phyloP scores from a whole-genome alignment of 768 basidiomycete genomes.

The Suillus placidus region DNA sequence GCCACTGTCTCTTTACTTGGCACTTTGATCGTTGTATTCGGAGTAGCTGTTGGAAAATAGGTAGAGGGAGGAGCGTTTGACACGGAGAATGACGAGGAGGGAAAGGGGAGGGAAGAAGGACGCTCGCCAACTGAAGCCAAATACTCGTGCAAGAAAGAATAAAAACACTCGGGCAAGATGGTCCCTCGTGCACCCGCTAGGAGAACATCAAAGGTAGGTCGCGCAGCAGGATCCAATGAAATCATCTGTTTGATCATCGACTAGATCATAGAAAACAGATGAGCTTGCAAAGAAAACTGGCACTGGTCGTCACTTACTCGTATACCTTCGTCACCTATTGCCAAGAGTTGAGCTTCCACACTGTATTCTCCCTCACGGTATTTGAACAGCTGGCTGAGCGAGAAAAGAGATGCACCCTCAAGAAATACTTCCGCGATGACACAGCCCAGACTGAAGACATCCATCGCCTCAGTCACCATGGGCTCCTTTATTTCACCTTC shows the following conservation, averaged over 20 bases:
- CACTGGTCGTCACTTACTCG: constrained; percentile 54
- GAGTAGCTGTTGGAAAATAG: constrained; percentile 35
- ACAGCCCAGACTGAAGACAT: constrained; percentile 93
- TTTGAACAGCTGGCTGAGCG: constrained; percentile 92
- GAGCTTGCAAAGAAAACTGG: constrained; percentile 17
- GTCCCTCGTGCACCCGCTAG: constrained; percentile 74
- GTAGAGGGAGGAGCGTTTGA: constrained; percentile 29
- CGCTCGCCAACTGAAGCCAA: constrained; percentile 78
- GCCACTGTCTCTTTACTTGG: constrained; percentile 18
- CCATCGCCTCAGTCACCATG: constrained; percentile 93
- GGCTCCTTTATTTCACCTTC: constrained; percentile 67
- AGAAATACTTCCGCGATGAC: constrained; percentile 95
- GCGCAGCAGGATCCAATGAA: constrained; percentile 67
- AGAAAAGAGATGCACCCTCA: constrained; percentile 92
- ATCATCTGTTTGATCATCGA: constrained; percentile 90
- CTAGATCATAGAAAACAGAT: constrained; percentile 47
- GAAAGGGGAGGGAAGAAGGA: constrained; percentile 48
- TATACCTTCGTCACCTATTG: constrained; percentile 81
- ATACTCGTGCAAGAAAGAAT: constrained; percentile 93
- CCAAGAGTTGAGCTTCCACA: constrained; percentile 68
- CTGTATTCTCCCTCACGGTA: constrained; percentile 85
- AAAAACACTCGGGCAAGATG: constrained; percentile 92
- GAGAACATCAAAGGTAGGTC: constrained; percentile 82
- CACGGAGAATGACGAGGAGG: constrained; percentile 38
- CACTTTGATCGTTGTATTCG: constrained; percentile 34